Evolutionary conservation across 345 rosid species (phyloP).

Genomic region (Eucalyptus erythrocorys): DNA sequence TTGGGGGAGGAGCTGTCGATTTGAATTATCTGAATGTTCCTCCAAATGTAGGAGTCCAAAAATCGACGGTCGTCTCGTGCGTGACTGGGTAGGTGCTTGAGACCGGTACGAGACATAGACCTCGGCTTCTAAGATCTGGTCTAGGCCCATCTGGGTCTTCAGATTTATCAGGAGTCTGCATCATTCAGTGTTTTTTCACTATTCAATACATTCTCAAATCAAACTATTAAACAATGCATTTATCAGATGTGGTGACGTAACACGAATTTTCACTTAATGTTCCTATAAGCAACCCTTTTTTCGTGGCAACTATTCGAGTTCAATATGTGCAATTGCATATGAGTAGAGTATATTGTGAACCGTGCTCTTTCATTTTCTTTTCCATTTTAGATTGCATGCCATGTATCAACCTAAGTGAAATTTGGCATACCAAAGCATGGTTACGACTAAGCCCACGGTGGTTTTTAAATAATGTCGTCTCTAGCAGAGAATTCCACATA

Average conservation of each 20-base stretch:
- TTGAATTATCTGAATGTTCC: constrained; percentile 67
- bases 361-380: neutral
- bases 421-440: neutral
- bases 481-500: neutral
- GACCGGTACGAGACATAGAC: constrained; percentile 84
- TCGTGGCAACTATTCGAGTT: neutral
- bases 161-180: constrained; percentile 42
- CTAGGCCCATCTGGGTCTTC: constrained; percentile 54
- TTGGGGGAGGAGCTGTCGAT: neutral
- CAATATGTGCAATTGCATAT: neutral
- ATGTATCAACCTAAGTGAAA: neutral
- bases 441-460: neutral
- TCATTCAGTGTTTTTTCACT: neutral
- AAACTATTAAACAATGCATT: neutral
- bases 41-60: constrained; percentile 97
- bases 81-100: constrained; percentile 87
- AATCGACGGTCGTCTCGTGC: constrained; percentile 70
- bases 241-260: neutral
- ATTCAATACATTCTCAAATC: neutral
- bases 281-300: neutral
- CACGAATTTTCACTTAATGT: neutral
- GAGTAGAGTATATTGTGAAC: neutral
- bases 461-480: neutral
- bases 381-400: neutral
- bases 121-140: constrained; percentile 86